Base-by-base conservation (phyloP, 1,284 basidiomycete genomes). In the Gomphus sp. region DNA sequence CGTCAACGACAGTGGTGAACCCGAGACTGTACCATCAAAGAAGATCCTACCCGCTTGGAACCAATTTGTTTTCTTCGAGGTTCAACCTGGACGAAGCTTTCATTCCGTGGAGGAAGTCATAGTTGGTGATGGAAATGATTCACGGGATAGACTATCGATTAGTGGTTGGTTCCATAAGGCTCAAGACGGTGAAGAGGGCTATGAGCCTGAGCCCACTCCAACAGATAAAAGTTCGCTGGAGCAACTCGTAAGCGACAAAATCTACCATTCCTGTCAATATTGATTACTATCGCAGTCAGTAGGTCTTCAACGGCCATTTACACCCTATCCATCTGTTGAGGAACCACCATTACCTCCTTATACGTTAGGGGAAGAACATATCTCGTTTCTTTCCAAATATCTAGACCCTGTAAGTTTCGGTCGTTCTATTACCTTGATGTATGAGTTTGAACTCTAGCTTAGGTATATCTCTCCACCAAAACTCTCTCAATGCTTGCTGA, bases 21-120 rank as follows among this genome's bases (percentile, higher is more conserved):
- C 89, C 1, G 78, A 81, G 58, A 65, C 76, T 16, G 72, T 81
- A 0, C 89, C 89, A 0, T 69, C 73, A 48, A 87, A 84, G 69
- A 74, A 72, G 61, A 82, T 92, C 52, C 81, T 84, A 0, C 91
- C 91, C 12, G 87, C 87, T 65, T 98, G 95, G 93, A 97, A 98
- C 68, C 95, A 98, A 68, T 95, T 98, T 68, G 84, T 97, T 45
- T 93, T 98, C 72, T 99, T 99, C 71, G 89, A 92, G 69, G 86
- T 89, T 14, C 89, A 88, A 74, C 93, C 88, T 0, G 92, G 96
- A 0, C 80, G 82, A 70, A 98, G 93, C 67, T 98, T 98, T 76
- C 96, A 99, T 72, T 91, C 93, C 0, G 96, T 99, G 7, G 92
- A 98, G 69, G 96, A 99, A 71, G 96, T 98, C 25, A 84, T 94